Evolutionary conservation across 805 yeast genomes (phyloP).

Genomic region (Myxozyma neotropica): DNA sequence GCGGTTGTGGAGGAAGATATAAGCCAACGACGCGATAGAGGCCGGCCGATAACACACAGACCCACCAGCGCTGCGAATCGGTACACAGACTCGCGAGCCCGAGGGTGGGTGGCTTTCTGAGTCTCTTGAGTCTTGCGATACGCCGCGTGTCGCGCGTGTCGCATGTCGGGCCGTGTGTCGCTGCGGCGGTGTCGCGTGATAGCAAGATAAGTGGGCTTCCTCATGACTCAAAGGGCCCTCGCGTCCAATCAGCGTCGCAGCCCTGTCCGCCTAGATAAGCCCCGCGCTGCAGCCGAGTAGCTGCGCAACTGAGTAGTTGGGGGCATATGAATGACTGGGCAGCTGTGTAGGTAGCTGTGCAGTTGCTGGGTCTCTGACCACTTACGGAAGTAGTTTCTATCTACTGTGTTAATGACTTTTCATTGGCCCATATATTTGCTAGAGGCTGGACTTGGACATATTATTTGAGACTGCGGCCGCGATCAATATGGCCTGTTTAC

Average conservation of each 20-base stretch:
- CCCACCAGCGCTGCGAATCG: constrained; percentile 7
- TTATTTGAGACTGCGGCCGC: too few species aligned
- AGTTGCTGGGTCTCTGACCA: too few species aligned
- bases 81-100: constrained; percentile 1
- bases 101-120: not conserved
- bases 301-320: too few species aligned
- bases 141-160: constrained; percentile 17
- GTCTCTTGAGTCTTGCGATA: constrained; percentile 12
- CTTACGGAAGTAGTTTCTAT: too few species aligned
- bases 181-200: constrained; percentile 17
- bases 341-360: too few species aligned
- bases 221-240: constrained; percentile 6
- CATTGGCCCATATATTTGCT: too few species aligned
- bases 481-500: too few species aligned
- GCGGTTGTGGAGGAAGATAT: not conserved
- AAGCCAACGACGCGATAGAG: not conserved
- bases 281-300: not conserved
- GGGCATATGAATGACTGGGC: too few species aligned
- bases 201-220: constrained; percentile 10
- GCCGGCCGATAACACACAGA: constrained; percentile 9
- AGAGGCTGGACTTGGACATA: too few species aligned
- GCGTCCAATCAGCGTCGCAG: constrained; percentile 4
- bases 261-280: constrained; percentile 1
- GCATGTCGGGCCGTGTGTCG: not conserved
- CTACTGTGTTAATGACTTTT: too few species aligned